phyloP scores from a whole-genome alignment of 805 yeast genomes.

The Pichia eremophila region DNA sequence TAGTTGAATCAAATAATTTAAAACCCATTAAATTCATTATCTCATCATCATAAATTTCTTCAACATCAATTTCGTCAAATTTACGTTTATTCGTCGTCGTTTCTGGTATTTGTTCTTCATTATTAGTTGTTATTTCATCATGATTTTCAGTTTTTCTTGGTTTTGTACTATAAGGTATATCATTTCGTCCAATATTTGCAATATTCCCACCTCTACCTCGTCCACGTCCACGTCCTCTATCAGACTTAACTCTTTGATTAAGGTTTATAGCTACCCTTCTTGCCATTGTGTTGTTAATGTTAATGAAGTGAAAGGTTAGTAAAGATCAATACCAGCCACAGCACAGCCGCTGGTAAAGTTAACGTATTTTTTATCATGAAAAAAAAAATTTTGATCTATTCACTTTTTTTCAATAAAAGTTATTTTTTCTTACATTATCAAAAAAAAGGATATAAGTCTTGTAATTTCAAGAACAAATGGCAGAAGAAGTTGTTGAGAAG shows the following conservation, averaged over 20 bases:
- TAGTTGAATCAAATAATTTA: slow-evolving; percentile 43
- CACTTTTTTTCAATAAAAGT: no score
- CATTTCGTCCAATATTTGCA: no score
- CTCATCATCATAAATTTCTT: not conserved
- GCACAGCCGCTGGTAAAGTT: not conserved
- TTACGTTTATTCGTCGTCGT: not conserved
- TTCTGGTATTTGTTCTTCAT: not conserved
- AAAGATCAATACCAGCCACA: not conserved
- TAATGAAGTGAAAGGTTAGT: not conserved
- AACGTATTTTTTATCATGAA: no score
- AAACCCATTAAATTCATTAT: slow-evolving; percentile 40
- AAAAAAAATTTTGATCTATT: no score
- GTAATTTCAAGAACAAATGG: no score
- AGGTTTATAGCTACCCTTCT: slow-evolving; percentile 11
- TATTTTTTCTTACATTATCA: no score
- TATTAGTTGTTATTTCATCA: no score
- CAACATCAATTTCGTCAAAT: not conserved
- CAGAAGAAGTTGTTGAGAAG: slow-evolving; percentile 21
- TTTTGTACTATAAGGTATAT: not conserved
- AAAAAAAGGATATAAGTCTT: no score
- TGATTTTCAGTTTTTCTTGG: not conserved
- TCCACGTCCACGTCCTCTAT: not conserved
- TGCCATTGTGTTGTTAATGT: slow-evolving; percentile 4
- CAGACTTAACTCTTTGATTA: not conserved
- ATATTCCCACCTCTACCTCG: no score